phyloP scores from a whole-genome alignment of 2,329 filamentous ascomycete species.

The Pseudopithomyces chartarum region DNA sequence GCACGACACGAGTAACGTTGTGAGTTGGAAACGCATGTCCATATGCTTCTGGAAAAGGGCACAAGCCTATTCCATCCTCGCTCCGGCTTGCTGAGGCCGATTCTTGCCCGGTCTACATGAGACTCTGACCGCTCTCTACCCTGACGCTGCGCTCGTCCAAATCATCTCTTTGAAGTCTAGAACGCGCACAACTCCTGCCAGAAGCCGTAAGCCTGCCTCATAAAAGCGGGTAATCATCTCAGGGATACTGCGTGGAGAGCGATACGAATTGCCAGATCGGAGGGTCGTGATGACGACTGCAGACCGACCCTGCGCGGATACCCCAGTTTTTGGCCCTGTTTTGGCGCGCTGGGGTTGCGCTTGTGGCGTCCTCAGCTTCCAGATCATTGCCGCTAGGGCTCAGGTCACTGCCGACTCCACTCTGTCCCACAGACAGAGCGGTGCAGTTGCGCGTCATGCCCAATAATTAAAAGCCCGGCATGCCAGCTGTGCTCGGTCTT shows the following conservation, averaged over 20 bases:
- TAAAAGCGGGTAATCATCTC: not conserved
- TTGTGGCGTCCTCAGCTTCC: not conserved
- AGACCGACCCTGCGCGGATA: not conserved
- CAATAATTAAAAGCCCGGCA: no score
- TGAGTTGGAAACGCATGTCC: not conserved
- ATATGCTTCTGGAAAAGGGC: not conserved
- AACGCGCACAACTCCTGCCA: not conserved
- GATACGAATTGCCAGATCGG: not conserved
- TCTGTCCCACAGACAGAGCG: not conserved
- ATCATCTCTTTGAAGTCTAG: not conserved
- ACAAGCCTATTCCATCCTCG: not conserved
- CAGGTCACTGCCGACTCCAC: not conserved
- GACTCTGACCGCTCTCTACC: not conserved
- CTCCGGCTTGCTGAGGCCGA: not conserved
- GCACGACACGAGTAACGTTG: no score
- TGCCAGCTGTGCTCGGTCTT: no score
- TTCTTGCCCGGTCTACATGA: not conserved
- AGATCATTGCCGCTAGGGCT: not conserved
- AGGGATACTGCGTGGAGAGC: not conserved
- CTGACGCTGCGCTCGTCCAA: not conserved
- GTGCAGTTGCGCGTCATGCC: slow-evolving; percentile 1
- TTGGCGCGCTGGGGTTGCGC: not conserved
- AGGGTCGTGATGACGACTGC: not conserved
- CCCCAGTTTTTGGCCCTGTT: slow-evolving; percentile 2
- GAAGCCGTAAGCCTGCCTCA: not conserved